These are phyloP conservation scores for Colletotrichum sp. DNA, from an alignment of 2,329 filamentous ascomycete genomes.

Conservation along the genomic window DNA sequence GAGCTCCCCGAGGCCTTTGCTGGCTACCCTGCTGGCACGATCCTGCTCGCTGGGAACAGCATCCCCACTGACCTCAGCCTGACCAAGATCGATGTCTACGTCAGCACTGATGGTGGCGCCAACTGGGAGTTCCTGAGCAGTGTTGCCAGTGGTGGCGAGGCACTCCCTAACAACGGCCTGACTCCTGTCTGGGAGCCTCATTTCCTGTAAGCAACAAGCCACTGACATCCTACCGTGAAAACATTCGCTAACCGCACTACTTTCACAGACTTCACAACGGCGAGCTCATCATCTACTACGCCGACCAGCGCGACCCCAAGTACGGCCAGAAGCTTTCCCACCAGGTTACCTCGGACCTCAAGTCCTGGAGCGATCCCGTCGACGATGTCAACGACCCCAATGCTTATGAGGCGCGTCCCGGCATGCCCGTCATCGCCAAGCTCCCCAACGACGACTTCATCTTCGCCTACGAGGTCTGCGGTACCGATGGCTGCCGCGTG, in stretches of 20 bases:
- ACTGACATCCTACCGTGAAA: fast-evolving
- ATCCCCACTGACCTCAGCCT: constrained; percentile 63
- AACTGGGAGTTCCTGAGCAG: constrained; percentile 73
- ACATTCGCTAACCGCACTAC: background rate
- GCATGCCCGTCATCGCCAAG: constrained; percentile 68
- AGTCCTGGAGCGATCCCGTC: constrained; percentile 58
- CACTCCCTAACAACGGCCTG: constrained; percentile 65
- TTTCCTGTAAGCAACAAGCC: constrained; percentile 45
- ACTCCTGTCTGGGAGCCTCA: constrained; percentile 79
- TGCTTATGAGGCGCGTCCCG: constrained; percentile 65
- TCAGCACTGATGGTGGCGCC: constrained; percentile 61
- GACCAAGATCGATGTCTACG: constrained; percentile 75
- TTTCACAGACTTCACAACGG: constrained; percentile 55
- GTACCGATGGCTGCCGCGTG: constrained; percentile 47
- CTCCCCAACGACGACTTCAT: constrained; percentile 67
- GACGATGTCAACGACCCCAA: constrained; percentile 67
- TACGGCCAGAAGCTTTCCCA: constrained; percentile 75
- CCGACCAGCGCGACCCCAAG: constrained; percentile 70
- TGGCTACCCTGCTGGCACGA: constrained; percentile 63
- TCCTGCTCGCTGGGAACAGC: constrained; percentile 67
- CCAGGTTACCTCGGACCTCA: constrained; percentile 63
- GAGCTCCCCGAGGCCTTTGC: constrained; percentile 64
- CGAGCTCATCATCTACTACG: constrained; percentile 71
- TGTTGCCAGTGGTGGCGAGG: constrained; percentile 67
- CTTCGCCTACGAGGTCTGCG: constrained; percentile 68